phyloP scores from a whole-genome alignment of 2,329 filamentous ascomycete species.

The Alternaria sp. region DNA sequence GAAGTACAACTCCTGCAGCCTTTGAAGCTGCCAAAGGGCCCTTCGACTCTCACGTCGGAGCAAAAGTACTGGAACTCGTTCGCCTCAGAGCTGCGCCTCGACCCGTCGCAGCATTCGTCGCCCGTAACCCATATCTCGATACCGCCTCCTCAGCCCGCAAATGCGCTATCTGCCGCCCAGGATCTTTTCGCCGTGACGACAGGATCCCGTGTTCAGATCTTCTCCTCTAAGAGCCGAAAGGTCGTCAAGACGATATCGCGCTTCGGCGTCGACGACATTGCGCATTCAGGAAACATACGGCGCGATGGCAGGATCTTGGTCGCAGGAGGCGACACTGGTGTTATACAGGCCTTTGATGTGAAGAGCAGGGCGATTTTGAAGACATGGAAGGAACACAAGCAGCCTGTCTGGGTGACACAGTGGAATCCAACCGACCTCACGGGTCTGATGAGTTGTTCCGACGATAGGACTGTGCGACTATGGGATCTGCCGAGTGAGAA shows the following conservation, averaged over 20 bases:
- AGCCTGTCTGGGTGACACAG: conserved; percentile 89
- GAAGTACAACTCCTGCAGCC: conserved; percentile 81
- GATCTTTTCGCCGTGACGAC: conserved; percentile 94
- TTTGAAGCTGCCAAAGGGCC: conserved; percentile 83
- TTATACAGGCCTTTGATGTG: conserved; percentile 95
- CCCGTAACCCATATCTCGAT: conserved; percentile 90
- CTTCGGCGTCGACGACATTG: conserved; percentile 80
- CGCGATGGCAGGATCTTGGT: conserved; percentile 88
- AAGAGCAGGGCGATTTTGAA: conserved; percentile 89
- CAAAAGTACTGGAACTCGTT: conserved; percentile 97
- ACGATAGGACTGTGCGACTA: conserved; percentile 89
- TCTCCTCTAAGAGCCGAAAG: conserved; percentile 90
- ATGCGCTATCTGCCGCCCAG: conserved; percentile 51
- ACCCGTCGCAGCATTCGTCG: conserved; percentile 85
- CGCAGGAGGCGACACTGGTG: conserved; percentile 89
- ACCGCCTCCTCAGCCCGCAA: conserved; percentile 57
- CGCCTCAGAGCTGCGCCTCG: conserved; percentile 85
- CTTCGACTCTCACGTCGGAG: conserved; percentile 85
- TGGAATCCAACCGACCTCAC: conserved; percentile 93
- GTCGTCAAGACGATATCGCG: conserved; percentile 92
- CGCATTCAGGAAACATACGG: conserved; percentile 87
- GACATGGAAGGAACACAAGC: conserved; percentile 94
- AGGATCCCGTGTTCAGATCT: conserved; percentile 90
- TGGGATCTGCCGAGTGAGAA: conserved; percentile 90
- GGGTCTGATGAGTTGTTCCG: conserved; percentile 84